Evolutionary conservation across 257 asterid genomes (phyloP).

Genomic region (Rubia yunnanensis): DNA sequence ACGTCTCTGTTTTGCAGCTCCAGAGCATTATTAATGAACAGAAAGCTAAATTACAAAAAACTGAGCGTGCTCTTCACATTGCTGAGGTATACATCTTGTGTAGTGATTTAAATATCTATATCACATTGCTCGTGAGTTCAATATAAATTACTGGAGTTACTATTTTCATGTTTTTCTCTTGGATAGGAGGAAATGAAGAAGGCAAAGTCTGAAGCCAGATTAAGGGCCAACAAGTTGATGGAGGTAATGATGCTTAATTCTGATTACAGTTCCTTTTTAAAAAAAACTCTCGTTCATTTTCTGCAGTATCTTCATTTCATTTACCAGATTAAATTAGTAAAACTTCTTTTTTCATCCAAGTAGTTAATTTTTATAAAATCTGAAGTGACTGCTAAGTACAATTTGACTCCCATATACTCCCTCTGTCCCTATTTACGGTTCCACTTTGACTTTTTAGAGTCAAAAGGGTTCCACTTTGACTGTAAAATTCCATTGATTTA

Average conservation of each 20-base stretch:
- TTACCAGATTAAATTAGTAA: not conserved
- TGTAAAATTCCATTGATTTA: too few relatives aligned
- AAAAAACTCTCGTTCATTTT: not conserved
- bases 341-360: not conserved
- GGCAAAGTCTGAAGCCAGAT: conserved; percentile 67
- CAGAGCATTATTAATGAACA: conserved; percentile 50
- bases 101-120: conserved; percentile 9
- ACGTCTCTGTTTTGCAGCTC: conserved; percentile 43
- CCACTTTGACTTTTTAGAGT: too few relatives aligned
- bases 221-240: conserved; percentile 52
- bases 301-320: not conserved
- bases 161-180: conserved; percentile 8
- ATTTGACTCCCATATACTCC: not conserved
- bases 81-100: conserved; percentile 56
- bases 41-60: conserved; percentile 68
- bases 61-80: conserved; percentile 84
- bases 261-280: not conserved
- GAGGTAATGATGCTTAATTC: conserved; percentile 38
- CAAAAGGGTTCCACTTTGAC: too few relatives aligned
- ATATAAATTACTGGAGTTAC: not conserved
- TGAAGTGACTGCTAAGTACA: not conserved
- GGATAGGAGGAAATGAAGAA: conserved; percentile 78
- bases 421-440: too few relatives aligned
- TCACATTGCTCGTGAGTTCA: not conserved
- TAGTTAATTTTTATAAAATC: not conserved